Evolutionary conservation across 257 asterid species (phyloP), one percentile per base, ranked within the genome.

Genomic region (Dorcoceras hygrometricum): DNA sequence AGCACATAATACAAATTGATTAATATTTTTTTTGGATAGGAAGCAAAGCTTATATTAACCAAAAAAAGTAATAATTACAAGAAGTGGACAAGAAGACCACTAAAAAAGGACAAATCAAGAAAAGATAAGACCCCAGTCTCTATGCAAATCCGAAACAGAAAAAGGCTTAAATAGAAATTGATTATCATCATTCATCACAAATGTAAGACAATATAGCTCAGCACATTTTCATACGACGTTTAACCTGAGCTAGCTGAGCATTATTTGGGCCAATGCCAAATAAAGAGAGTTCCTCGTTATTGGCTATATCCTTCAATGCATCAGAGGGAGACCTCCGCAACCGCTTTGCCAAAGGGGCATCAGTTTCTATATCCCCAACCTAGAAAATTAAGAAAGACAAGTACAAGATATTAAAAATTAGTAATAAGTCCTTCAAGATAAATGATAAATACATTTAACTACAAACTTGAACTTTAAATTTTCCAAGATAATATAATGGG

Each of bases 301-400:
- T 77, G 75, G 79, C 79, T 75, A 90, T 79, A 72, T 93, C 99
- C 76, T 86, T 96, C 78, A 93, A 75, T 22, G 89, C 85, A 78
- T 93, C 99, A 68, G 95, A 87, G 20, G 97, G 77, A 31, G 99
- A 93, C 80, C 76, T 85, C 63, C 95, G 77, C 75, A 82, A 71
- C 80, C 95, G 81, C 86, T 90, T 93, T 59, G 94, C 75, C 59
- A 77, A 58, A 57, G 96, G 96, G 62, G 76, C 86, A 66, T 87
- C 96, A 46, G 86, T 83, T 77, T 93, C 99, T 70, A 90, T 85
- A 81, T 93, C 99, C 67, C 87, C 99, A 80, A 83, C 89, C 98
- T 93, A 73, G 59, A 78, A 36, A 78, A 67, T 60, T 57, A 77
- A 60, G 64, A 63, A 75, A 72, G 9, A 72, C 36, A 62, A 57